A percentile compares a stretch with the other conserved stretches of the same genome.
Evolutionary conservation across 345 rosid genomes (phyloP).

Genomic region (Acer saccharum): DNA sequence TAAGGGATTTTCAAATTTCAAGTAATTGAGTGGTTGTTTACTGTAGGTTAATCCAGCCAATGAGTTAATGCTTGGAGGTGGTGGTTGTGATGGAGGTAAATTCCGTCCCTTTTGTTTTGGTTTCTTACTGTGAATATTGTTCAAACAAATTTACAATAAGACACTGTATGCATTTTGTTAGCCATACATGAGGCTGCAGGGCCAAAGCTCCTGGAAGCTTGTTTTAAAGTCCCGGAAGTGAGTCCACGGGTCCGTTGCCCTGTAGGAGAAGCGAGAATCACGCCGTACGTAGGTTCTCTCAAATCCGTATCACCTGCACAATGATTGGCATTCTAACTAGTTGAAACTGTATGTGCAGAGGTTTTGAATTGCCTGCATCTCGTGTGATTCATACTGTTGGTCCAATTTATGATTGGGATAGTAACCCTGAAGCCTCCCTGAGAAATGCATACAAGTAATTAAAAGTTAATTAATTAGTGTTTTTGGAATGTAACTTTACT

Average conservation of each 20-base stretch:
- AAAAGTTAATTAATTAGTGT: background rate
- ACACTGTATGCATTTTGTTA: slow-evolving; percentile 19
- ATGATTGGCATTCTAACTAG: background rate
- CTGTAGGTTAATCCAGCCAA: slow-evolving; percentile 76
- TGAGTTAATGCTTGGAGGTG: slow-evolving; percentile 77
- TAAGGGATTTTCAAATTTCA: background rate
- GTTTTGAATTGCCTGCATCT: slow-evolving; percentile 63
- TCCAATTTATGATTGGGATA: slow-evolving; percentile 49
- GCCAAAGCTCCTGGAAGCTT: slow-evolving; percentile 61
- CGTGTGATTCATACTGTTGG: slow-evolving; percentile 83
- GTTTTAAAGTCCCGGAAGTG: slow-evolving; percentile 63
- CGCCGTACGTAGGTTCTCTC: slow-evolving; percentile 41
- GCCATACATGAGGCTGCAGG: slow-evolving; percentile 87
- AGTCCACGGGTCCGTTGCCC: slow-evolving; percentile 73
- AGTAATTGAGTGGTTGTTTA: background rate
- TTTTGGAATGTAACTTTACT: background rate
- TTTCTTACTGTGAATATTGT: background rate
- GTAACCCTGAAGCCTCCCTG: slow-evolving; percentile 54
- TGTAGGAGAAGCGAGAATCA: slow-evolving; percentile 84
- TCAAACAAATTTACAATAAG: background rate
- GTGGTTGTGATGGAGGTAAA: slow-evolving; percentile 81
- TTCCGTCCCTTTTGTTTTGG: background rate
- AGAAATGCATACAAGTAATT: slow-evolving; percentile 61
- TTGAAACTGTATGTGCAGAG: slow-evolving; percentile 33
- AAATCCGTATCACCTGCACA: background rate